These are phyloP conservation scores for Carex kokanica DNA, from an alignment of 176 grass and related monocot genomes.

Conservation along the genomic window DNA sequence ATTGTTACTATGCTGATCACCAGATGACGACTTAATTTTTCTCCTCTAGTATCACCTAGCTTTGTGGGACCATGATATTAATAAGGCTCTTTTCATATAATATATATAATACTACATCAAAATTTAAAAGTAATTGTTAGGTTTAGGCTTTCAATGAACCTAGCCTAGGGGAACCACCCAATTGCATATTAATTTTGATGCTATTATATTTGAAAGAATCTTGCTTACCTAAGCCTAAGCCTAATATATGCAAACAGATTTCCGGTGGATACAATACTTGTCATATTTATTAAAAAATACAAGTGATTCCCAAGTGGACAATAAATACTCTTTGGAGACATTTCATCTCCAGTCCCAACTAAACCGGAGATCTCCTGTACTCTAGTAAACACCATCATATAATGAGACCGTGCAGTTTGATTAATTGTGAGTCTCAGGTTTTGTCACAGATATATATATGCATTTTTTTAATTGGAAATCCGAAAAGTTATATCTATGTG, in stretches of 20 bases:
- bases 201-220: slow-evolving; percentile 21
- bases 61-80: slow-evolving; percentile 4
- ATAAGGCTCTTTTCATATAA: slow-evolving; percentile 7
- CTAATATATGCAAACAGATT: slow-evolving; percentile 19
- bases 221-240: slow-evolving; percentile 32
- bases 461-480: background rate
- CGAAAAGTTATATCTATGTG: too few relatives aligned
- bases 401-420: background rate
- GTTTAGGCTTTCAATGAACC: slow-evolving; percentile 19
- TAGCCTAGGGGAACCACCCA: slow-evolving; percentile 2
- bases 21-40: background rate
- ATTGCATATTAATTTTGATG: slow-evolving; percentile 8
- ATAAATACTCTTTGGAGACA: background rate
- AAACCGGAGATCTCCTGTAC: background rate
- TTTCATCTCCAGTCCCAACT: background rate
- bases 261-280: background rate
- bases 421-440: background rate
- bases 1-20: too few relatives aligned
- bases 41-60: background rate
- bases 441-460: background rate
- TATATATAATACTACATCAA: background rate
- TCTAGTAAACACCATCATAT: background rate
- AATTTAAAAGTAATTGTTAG: background rate
- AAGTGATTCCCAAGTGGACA: background rate
- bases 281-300: slow-evolving; percentile 16